Evolutionary conservation across 2,329 filamentous ascomycete genomes (phyloP), one percentile per base, ranked within the genome.

Genomic region (Hortaea sp.): DNA sequence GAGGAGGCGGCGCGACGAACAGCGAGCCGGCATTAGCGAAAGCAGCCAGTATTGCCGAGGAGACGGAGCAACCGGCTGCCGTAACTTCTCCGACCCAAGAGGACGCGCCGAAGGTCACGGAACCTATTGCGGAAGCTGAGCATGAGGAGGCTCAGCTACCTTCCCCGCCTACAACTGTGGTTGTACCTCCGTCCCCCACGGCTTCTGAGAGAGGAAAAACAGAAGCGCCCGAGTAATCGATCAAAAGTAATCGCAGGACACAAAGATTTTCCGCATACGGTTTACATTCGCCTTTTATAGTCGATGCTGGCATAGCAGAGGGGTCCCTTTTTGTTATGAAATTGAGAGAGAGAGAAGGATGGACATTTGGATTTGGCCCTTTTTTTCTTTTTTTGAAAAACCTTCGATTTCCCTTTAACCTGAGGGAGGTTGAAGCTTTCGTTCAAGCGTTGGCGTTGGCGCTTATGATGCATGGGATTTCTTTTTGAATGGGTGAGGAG

Each of bases 31-130:
- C 65, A 0, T 58, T 9, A 4, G 32, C 32, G 9, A 35, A n/a
- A n/a, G 32, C 63, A 48, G 66, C 60, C 34, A 65, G 58, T 1
- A 66, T 70, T 30, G 43, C 57, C 2, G 60, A 61, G 35, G 60
- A 62, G 42, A 44, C 3, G 52, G 50, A 7, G 55, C n/a, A 11
- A 30, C n/a, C 5, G 29, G 12, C 41, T 32, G 47, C 43, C 9
- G 27, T 9, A 28, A 34, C 29, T 6, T 20, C 20, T 20, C 20
- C 12, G 7, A 38, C 39, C 31, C 39, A 43, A 10, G 46, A 41
- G 13, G 47, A 51, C 31, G 43, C 7, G 27, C 41, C 46, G 7
- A 49, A 43, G 10, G 49, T 20, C 20, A 2, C 20, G 4, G 20
- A 20, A 20, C 20, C 20, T 20, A 20, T 20, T 4, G 20, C 20